Evolutionary conservation across 208 protist genomes (phyloP).

Genomic region (Acanthamoeba healyi): DNA sequence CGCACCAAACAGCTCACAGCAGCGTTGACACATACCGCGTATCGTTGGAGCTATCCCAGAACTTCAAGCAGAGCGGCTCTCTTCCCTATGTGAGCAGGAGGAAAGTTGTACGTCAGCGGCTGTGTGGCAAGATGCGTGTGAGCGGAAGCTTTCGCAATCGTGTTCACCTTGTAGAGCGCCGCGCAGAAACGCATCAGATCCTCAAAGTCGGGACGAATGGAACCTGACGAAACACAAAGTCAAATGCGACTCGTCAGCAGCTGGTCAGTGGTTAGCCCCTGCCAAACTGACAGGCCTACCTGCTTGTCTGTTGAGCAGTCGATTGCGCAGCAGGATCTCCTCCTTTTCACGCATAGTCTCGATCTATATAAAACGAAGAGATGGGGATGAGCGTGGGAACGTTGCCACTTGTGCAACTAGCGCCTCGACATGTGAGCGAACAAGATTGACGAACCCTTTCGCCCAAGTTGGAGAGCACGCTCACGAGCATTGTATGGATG

Average conservation of each 20-base stretch:
- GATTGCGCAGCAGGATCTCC: conserved; percentile 41
- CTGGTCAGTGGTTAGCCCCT: too few relatives aligned
- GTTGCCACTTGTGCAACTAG: not conserved
- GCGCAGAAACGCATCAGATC: conserved; percentile 51
- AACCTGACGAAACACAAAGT: not conserved
- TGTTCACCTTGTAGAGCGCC: conserved; percentile 15
- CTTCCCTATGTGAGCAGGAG: not conserved
- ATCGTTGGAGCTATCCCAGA: not conserved
- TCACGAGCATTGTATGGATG: conserved; percentile 45
- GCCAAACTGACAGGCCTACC: not conserved
- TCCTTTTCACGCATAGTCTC: conserved; percentile 56
- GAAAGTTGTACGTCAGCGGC: too few relatives aligned
- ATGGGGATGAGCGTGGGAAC: not conserved
- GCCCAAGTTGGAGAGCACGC: conserved; percentile 11
- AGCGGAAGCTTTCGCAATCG: not conserved
- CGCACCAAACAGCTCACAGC: too few relatives aligned
- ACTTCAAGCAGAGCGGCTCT: conserved; percentile 10
- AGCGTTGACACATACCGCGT: not conserved
- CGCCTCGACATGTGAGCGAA: too few relatives aligned
- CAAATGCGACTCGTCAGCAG: not conserved
- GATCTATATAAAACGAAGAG: conserved; percentile 18
- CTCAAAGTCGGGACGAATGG: conserved; percentile 57
- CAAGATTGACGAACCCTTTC: not conserved
- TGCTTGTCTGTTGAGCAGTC: conserved; percentile 28
- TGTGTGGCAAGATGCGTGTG: not conserved